A percentile compares a stretch with the other conserved stretches of the same genome.
phyloP scores from a whole-genome alignment of 2,329 filamentous ascomycete genomes.

The Xylaria sp. region DNA sequence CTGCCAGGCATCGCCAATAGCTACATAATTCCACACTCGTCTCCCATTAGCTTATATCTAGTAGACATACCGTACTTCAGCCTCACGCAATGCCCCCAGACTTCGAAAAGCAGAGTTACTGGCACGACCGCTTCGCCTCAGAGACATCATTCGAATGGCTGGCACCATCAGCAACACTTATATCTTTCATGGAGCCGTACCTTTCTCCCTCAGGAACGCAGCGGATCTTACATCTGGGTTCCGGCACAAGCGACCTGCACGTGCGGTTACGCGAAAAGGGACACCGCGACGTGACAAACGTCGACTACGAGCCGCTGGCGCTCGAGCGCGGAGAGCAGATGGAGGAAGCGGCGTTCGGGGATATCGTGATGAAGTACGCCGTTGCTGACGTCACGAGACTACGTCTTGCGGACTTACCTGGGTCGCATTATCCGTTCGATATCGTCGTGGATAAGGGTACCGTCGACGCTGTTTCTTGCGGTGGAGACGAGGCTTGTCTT shows the following conservation, averaged over 20 bases:
- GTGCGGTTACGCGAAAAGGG: conserved; percentile 58
- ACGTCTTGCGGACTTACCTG: conserved; percentile 12
- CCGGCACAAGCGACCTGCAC: conserved; percentile 63
- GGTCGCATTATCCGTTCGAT: conserved; percentile 47
- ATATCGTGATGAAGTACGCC: conserved; percentile 57
- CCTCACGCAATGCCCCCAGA: conserved; percentile 47
- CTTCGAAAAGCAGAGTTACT: conserved; percentile 63
- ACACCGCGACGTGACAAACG: conserved; percentile 58
- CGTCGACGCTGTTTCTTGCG: conserved; percentile 61
- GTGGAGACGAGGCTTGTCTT: conserved; percentile 53
- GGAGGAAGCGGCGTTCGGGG: conserved; percentile 56
- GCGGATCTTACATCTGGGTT: conserved; percentile 59
- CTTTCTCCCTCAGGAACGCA: conserved; percentile 46
- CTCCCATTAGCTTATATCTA: background rate
- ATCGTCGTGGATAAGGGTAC: conserved; percentile 63
- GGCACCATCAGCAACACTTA: conserved; percentile 55
- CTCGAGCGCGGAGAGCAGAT: conserved; percentile 56
- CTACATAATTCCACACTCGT: background rate
- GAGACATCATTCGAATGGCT: conserved; percentile 64
- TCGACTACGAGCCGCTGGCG: conserved; percentile 63
- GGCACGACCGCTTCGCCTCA: conserved; percentile 59
- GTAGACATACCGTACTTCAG: too few relatives aligned
- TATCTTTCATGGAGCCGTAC: conserved; percentile 54
- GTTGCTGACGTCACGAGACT: conserved; percentile 60
- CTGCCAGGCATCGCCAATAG: conserved; percentile 17